These are phyloP conservation scores for Mycena chlorophos DNA, from an alignment of 768 basidiomycete genomes.

Conservation along the genomic window DNA sequence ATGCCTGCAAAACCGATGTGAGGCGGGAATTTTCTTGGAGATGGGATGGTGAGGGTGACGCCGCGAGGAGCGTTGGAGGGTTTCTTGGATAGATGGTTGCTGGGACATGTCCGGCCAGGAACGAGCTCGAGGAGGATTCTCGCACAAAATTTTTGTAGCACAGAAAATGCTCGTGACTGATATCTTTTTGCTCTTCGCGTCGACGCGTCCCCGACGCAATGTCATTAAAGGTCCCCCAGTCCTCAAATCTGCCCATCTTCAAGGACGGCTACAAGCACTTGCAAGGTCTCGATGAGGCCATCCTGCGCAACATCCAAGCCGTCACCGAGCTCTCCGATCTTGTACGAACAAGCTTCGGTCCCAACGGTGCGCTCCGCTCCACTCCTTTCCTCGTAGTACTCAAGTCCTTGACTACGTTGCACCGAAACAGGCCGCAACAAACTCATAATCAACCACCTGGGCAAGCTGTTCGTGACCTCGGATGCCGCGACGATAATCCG, in stretches of 20 bases:
- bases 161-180: no score
- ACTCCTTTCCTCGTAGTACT: slow-evolving; percentile 1
- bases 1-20: slow-evolving; percentile 86
- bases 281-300: slow-evolving; percentile 94
- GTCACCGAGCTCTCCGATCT: slow-evolving; percentile 94
- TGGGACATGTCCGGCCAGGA: no score
- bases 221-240: slow-evolving; percentile 93
- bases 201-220: slow-evolving; percentile 41
- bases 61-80: no score
- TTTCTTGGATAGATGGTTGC: no score
- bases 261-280: slow-evolving; percentile 97
- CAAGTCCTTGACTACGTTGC: slow-evolving; percentile 6
- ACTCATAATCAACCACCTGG: slow-evolving; percentile 95
- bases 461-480: slow-evolving; percentile 93
- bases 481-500: slow-evolving; percentile 98
- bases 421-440: slow-evolving; percentile 81
- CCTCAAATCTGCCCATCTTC: slow-evolving; percentile 87
- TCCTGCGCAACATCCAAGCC: slow-evolving; percentile 93
- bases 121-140: no score
- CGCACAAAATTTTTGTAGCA: no score
- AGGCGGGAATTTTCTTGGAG: slow-evolving; percentile 16
- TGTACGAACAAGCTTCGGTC: slow-evolving; percentile 94
- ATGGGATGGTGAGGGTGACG: not conserved
- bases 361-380: slow-evolving; percentile 57
- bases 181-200: no score